These are phyloP conservation scores for Candida ipomoeae DNA, from an alignment of 805 yeast species.

Conservation along the genomic window DNA sequence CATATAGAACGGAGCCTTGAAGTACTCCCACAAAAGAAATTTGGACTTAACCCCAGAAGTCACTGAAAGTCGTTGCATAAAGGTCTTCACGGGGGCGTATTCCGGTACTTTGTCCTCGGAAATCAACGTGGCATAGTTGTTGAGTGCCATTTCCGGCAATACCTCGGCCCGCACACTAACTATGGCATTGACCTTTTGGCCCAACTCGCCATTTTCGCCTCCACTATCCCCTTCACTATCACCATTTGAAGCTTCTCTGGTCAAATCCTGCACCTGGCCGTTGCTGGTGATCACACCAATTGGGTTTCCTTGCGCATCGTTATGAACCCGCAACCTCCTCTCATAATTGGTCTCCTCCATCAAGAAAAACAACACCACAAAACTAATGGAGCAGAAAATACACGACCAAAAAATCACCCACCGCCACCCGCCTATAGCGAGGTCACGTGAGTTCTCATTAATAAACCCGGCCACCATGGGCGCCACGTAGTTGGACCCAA, in stretches of 20 bases:
- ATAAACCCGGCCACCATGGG: conserved; percentile 20
- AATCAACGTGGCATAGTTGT: conserved; percentile 8
- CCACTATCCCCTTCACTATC: no score
- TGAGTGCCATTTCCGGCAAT: background rate
- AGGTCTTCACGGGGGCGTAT: conserved; percentile 12
- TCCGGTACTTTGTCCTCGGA: conserved; percentile 4
- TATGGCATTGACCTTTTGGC: background rate
- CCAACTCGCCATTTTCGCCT: no score
- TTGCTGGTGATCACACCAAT: conserved; percentile 12
- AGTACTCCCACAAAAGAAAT: conserved; percentile 16
- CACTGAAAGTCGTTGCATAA: conserved; percentile 12
- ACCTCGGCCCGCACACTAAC: conserved; percentile 2
- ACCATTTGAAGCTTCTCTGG: no score
- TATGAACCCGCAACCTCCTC: conserved; percentile 10
- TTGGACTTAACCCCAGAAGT: conserved; percentile 11
- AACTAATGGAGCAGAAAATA: conserved; percentile 8
- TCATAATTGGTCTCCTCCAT: conserved; percentile 18
- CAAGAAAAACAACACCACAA: conserved; percentile 14
- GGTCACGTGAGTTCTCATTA: conserved; percentile 9
- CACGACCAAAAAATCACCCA: conserved; percentile 17
- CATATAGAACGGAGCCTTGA: conserved; percentile 20
- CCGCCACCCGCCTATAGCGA: conserved; percentile 14
- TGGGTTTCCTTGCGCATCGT: conserved; percentile 5
- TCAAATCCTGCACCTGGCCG: background rate
- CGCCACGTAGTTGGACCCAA: conserved; percentile 19